Evolutionary conservation across 164 flowering plant species (phyloP).

Genomic region (Chloranthus sessilifolius): DNA sequence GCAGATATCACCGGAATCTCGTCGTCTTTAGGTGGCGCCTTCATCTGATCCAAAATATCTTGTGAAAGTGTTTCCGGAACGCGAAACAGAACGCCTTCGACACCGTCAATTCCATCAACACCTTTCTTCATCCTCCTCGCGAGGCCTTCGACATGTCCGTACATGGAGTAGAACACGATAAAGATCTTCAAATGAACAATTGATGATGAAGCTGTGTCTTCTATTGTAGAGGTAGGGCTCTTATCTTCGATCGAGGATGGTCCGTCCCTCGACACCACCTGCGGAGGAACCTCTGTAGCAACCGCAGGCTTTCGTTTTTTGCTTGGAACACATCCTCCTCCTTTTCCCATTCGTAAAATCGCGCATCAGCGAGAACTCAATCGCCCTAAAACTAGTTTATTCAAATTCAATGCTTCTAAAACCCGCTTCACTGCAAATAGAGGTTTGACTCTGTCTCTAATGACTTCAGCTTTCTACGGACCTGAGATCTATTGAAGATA

Average conservation of each 20-base stretch:
- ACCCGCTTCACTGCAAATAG: no score
- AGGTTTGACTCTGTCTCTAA: no score
- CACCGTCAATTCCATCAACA: constrained; percentile 55
- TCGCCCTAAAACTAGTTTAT: no score
- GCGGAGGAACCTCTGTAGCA: constrained; percentile 22
- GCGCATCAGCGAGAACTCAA: not conserved
- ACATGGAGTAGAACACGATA: constrained; percentile 69
- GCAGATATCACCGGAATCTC: constrained; percentile 44
- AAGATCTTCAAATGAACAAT: constrained; percentile 37
- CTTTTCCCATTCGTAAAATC: constrained; percentile 58
- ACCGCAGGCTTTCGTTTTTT: constrained; percentile 37
- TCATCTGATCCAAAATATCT: constrained; percentile 51
- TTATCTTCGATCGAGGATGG: constrained; percentile 10
- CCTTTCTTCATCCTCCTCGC: constrained; percentile 63
- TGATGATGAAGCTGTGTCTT: constrained; percentile 8
- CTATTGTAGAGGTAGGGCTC: constrained; percentile 3
- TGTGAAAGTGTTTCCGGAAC: constrained; percentile 55
- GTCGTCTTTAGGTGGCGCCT: constrained; percentile 42
- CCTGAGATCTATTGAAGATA: no score
- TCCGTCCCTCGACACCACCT: constrained; percentile 3
- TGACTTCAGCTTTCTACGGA: no score
- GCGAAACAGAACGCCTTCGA: constrained; percentile 48
- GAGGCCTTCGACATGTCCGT: constrained; percentile 57
- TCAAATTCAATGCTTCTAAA: no score
- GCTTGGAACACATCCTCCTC: constrained; percentile 84